Percentiles rank a stretch among this genome's conserved stretches.
These are phyloP conservation scores for Circinella minor DNA, from an alignment of 371 early-diverging fungal species.

Conservation along the genomic window DNA sequence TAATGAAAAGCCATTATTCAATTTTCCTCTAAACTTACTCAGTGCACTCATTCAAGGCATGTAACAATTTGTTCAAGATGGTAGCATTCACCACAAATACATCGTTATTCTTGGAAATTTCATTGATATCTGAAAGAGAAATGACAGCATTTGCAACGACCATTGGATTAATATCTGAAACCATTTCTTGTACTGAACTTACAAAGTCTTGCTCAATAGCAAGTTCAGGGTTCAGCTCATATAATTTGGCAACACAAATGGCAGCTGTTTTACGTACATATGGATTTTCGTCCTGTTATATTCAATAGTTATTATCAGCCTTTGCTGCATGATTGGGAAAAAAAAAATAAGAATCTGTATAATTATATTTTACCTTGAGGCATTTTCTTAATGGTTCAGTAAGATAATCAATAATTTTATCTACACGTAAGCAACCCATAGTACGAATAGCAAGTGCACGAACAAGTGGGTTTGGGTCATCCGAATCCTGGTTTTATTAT, in stretches of 20 bases:
- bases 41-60: conserved; percentile 93
- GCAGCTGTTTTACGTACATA: conserved; percentile 96
- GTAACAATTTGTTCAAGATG: conserved; percentile 83
- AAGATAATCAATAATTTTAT: conserved; percentile 83
- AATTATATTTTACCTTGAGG: conserved; percentile 47
- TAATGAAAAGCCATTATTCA: no score
- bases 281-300: conserved; percentile 71
- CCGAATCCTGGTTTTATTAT: conserved; percentile 20
- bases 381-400: conserved; percentile 88
- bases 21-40: conserved; percentile 63
- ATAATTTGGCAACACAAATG: conserved; percentile 88
- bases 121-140: conserved; percentile 89
- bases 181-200: conserved; percentile 79
- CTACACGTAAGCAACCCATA: conserved; percentile 93
- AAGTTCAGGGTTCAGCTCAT: conserved; percentile 66
- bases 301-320: no score
- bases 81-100: conserved; percentile 74
- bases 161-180: conserved; percentile 95
- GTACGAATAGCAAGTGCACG: conserved; percentile 92
- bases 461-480: conserved; percentile 90
- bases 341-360: not conserved
- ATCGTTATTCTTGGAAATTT: conserved; percentile 72
- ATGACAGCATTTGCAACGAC: conserved; percentile 94
- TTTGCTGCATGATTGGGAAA: not conserved
- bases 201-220: conserved; percentile 84